Conservation (phyloP, 164 flowering plant species). For the Piper longum region DNA sequence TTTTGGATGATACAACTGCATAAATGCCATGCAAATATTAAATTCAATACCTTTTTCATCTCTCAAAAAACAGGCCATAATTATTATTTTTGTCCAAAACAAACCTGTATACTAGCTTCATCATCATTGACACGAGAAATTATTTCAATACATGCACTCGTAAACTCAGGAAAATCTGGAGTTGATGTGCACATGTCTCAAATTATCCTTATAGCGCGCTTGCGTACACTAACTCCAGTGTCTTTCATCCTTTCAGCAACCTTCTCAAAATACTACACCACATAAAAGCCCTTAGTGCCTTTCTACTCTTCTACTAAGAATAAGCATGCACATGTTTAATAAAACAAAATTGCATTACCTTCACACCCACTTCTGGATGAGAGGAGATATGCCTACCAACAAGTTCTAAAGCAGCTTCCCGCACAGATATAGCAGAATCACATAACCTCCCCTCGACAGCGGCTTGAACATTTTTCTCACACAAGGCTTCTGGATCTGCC, state of each 20-base stretch:
- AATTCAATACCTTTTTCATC: neutral
- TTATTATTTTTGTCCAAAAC: neutral
- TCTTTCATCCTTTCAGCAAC: conserved; percentile 92
- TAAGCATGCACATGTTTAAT: neutral
- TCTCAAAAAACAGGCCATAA: neutral
- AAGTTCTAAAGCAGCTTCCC: conserved; percentile 97
- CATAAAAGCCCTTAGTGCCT: neutral
- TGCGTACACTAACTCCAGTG: conserved; percentile 97
- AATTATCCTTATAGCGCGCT: conserved; percentile 89
- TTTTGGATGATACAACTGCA: too few relatives aligned
- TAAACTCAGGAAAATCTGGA: conserved; percentile 52
- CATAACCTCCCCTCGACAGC: conserved; percentile 98
- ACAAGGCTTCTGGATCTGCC: conserved; percentile 90
- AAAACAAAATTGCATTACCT: conserved; percentile 32
- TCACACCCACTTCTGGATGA: conserved; percentile 93
- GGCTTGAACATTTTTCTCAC: conserved; percentile 77
- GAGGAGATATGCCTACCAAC: conserved; percentile 98
- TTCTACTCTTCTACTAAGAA: neutral
- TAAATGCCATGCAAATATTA: too few relatives aligned
- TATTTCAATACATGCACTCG: conserved; percentile 78
- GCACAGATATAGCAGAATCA: conserved; percentile 87
- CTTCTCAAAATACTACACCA: conserved; percentile 82
- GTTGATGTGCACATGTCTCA: conserved; percentile 91
- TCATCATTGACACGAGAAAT: conserved; percentile 92
- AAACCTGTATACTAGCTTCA: conserved; percentile 91